A percentile compares a stretch with the other conserved stretches of the same genome.
Evolutionary conservation across 2,329 filamentous ascomycete species (phyloP).

Genomic region (Trichoderma gracile): DNA sequence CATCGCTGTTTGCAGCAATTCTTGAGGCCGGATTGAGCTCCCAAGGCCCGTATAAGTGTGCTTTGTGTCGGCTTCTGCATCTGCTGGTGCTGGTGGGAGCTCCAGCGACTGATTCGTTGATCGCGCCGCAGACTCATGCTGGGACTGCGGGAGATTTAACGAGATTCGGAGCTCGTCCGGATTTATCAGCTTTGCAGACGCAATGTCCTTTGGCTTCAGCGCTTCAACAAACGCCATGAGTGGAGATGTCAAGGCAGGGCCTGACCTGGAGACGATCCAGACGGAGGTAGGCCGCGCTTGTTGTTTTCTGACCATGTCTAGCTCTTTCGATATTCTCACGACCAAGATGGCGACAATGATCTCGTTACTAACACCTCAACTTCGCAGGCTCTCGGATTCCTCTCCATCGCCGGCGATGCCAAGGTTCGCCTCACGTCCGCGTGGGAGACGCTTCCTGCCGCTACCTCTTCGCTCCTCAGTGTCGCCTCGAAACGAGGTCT

Average conservation of each 20-base stretch:
- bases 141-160: not conserved
- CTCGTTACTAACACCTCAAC: not conserved
- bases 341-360: not conserved
- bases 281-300: constrained; percentile 63
- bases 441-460: constrained; percentile 75
- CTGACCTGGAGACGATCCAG: constrained; percentile 73
- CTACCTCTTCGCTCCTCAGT: constrained; percentile 79
- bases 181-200: constrained; percentile 20
- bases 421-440: constrained; percentile 78
- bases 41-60: not conserved
- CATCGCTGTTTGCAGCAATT: constrained; percentile 11
- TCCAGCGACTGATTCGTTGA: constrained; percentile 13
- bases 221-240: constrained; percentile 49
- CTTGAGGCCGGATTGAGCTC: constrained; percentile 9
- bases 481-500: constrained; percentile 79
- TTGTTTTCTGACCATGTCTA: too few relatives aligned
- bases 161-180: constrained; percentile 24
- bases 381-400: constrained; percentile 71
- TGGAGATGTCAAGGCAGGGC: constrained; percentile 50
- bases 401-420: constrained; percentile 73
- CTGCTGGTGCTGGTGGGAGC: constrained; percentile 5
- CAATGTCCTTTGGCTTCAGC: constrained; percentile 67
- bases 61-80: too few relatives aligned
- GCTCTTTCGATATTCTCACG: not conserved
- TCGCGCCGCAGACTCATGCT: constrained; percentile 21